phyloP scores from a whole-genome alignment of 352 stramenopile species.

The Pythium pectinolyticum region DNA sequence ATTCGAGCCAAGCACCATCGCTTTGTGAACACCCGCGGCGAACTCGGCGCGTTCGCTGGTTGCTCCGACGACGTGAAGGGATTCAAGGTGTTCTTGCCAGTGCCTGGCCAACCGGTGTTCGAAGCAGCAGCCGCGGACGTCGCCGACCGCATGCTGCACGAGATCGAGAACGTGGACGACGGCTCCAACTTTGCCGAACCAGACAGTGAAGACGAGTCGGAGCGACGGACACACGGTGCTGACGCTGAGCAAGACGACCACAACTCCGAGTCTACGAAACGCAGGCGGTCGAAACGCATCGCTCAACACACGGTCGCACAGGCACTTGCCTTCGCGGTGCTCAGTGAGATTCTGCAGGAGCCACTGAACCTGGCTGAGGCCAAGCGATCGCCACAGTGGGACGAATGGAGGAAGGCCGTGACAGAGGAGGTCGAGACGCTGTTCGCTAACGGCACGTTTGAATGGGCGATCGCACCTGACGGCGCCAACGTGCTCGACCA shows the following conservation, averaged over 20 bases:
- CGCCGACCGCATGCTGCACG: slow-evolving; percentile 4
- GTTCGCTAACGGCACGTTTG: slow-evolving; percentile 11
- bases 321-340: neutral
- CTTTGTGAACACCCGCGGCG: neutral
- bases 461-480: neutral
- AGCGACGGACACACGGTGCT: neutral
- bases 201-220: neutral
- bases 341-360: slow-evolving; percentile 7
- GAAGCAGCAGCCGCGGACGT: neutral
- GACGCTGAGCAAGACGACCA: neutral
- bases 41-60: slow-evolving; percentile 1
- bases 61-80: slow-evolving; percentile 5
- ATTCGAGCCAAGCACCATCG: neutral
- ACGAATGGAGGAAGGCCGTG: neutral
- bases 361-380: neutral
- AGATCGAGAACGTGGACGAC: neutral
- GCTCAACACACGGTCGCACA: neutral
- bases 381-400: neutral
- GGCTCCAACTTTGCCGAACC: neutral
- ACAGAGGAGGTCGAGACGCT: slow-evolving; percentile 1
- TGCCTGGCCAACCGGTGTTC: neutral
- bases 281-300: slow-evolving; percentile 2
- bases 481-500: slow-evolving; percentile 6
- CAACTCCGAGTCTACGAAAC: neutral
- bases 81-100: slow-evolving; percentile 1